Conservation (phyloP, 2,329 filamentous ascomycete genomes). For the Sphaceloma murrayae region DNA sequence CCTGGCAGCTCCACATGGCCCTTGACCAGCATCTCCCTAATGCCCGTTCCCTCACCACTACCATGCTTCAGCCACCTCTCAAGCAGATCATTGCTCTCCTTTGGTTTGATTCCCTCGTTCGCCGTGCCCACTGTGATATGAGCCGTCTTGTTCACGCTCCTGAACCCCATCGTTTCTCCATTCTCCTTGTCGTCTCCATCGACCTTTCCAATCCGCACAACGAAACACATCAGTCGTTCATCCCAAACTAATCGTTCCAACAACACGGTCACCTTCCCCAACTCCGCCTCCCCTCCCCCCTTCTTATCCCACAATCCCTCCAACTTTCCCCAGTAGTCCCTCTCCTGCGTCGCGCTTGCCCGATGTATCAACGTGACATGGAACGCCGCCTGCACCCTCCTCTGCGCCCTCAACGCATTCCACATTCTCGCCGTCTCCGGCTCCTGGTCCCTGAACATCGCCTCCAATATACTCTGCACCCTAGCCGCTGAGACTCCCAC, state of each 20-base stretch:
- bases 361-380: slow-evolving; percentile 92
- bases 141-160: slow-evolving; percentile 66
- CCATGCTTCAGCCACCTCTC: slow-evolving; percentile 61
- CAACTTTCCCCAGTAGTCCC: slow-evolving; percentile 69
- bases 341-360: slow-evolving; percentile 48
- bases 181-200: slow-evolving; percentile 38
- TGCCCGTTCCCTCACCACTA: slow-evolving; percentile 41
- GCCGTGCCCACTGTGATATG: slow-evolving; percentile 88
- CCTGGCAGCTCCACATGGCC: slow-evolving; percentile 49
- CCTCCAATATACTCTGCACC: slow-evolving; percentile 53
- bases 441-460: slow-evolving; percentile 53
- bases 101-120: slow-evolving; percentile 67
- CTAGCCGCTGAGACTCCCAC: slow-evolving; percentile 45
- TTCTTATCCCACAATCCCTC: slow-evolving; percentile 44
- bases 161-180: slow-evolving; percentile 35
- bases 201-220: slow-evolving; percentile 58
- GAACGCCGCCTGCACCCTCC: slow-evolving; percentile 74
- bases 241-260: slow-evolving; percentile 70
- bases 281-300: slow-evolving; percentile 37
- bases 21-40: slow-evolving; percentile 45
- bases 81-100: slow-evolving; percentile 84
- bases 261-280: slow-evolving; percentile 57
- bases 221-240: slow-evolving; percentile 79
- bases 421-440: slow-evolving; percentile 58
- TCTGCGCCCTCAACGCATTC: slow-evolving; percentile 59